A percentile compares a stretch with the other conserved stretches of the same genome.
Conservation (phyloP, 345 rosid species). For the Microcos paniculata region DNA sequence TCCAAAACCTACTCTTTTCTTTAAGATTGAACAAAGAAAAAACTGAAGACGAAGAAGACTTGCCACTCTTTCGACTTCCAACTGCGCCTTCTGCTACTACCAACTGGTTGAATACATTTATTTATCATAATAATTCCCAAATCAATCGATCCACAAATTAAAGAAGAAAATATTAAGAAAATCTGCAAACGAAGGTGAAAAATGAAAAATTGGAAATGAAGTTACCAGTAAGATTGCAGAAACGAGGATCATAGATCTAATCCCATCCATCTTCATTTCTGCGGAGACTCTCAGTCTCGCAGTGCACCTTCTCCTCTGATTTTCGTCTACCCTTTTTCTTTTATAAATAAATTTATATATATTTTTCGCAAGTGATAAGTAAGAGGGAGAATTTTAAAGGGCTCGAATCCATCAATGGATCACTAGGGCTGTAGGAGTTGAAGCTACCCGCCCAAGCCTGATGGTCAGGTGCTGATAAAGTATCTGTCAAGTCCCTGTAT, state of each 20-base stretch:
- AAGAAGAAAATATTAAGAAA: neutral
- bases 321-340: too few relatives aligned
- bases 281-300: neutral
- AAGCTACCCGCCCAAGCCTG: too few relatives aligned
- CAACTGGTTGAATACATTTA: conserved; percentile 40
- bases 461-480: too few relatives aligned
- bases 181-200: neutral
- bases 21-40: conserved; percentile 90
- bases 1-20: conserved; percentile 90
- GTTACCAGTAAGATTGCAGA: conserved; percentile 8
- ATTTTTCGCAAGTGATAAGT: too few relatives aligned
- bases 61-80: conserved; percentile 40
- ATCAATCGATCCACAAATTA: conserved; percentile 3
- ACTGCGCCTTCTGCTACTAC: conserved; percentile 35
- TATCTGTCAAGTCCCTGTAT: too few relatives aligned
- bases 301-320: neutral
- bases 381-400: too few relatives aligned
- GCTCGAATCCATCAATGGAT: too few relatives aligned
- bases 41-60: conserved; percentile 42
- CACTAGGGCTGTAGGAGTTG: too few relatives aligned
- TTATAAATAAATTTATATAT: too few relatives aligned
- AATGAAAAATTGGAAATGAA: neutral
- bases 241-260: neutral
- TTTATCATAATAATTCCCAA: conserved; percentile 14
- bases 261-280: conserved; percentile 13